A percentile compares a stretch with the other conserved stretches of the same genome.
Conservation (phyloP, 2,329 filamentous ascomycete genomes). For the Cyphellophora europaea region DNA sequence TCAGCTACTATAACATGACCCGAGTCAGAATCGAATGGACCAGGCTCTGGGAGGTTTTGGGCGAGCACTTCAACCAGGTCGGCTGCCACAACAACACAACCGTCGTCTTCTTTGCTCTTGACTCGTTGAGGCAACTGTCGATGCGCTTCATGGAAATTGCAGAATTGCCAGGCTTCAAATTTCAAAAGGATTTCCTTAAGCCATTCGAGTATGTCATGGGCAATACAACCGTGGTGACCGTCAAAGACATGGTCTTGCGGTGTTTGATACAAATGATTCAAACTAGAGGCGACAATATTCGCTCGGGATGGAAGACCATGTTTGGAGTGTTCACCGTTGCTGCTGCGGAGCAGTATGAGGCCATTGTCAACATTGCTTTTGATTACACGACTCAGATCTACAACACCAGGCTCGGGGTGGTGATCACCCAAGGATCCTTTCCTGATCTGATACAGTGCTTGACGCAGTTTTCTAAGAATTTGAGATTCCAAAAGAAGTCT, state of each 20-base stretch:
- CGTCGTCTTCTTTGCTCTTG: constrained; percentile 94
- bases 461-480: constrained; percentile 98
- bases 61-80: constrained; percentile 95
- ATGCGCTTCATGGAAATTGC: constrained; percentile 99
- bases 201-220: constrained; percentile 96
- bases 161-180: constrained; percentile 96
- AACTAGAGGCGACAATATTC: constrained; percentile 89
- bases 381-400: constrained; percentile 96
- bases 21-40: constrained; percentile 98
- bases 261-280: constrained; percentile 99
- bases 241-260: constrained; percentile 94
- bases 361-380: constrained; percentile 91
- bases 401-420: constrained; percentile 87
- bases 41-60: constrained; percentile 94
- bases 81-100: constrained; percentile 94
- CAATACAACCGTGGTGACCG: constrained; percentile 80
- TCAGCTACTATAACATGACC: constrained; percentile 99
- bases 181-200: constrained; percentile 98
- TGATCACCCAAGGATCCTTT: constrained; percentile 93
- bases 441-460: constrained; percentile 92
- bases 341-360: constrained; percentile 84
- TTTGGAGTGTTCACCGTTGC: constrained; percentile 98
- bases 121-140: constrained; percentile 87
- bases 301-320: constrained; percentile 98
- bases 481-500: constrained; percentile 97